Percentiles rank a stretch among this genome's conserved stretches.
Evolutionary conservation across 2,329 filamentous ascomycete species (phyloP).

Genomic region (Lojkania enalia): DNA sequence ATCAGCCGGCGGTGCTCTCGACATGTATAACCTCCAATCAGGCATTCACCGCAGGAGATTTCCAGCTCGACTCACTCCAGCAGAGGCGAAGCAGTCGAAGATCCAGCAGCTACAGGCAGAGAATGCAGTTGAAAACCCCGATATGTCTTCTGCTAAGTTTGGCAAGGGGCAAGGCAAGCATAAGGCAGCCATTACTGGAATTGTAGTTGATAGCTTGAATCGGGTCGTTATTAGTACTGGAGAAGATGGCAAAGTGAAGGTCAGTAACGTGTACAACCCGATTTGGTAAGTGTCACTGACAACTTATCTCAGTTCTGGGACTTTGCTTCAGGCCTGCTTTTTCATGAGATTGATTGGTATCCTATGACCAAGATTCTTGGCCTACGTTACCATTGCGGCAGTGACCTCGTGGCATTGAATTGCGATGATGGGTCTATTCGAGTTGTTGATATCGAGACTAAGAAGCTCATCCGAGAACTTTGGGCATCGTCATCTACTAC

Average conservation of each 20-base stretch:
- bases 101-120: slow-evolving; percentile 62
- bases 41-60: slow-evolving; percentile 86
- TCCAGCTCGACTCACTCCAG: slow-evolving; percentile 75
- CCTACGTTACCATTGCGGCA: slow-evolving; percentile 79
- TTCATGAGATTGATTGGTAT: slow-evolving; percentile 83
- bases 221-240: slow-evolving; percentile 83
- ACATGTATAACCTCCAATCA: slow-evolving; percentile 97
- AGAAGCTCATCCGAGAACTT: slow-evolving; percentile 88
- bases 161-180: slow-evolving; percentile 69
- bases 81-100: slow-evolving; percentile 78
- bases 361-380: slow-evolving; percentile 74
- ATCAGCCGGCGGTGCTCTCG: slow-evolving; percentile 78
- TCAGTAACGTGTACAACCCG: slow-evolving; percentile 27
- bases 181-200: slow-evolving; percentile 77
- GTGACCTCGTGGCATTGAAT: slow-evolving; percentile 82
- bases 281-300: not conserved
- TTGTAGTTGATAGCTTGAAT: slow-evolving; percentile 89
- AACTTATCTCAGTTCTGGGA: slow-evolving; percentile 74
- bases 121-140: slow-evolving; percentile 50
- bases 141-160: slow-evolving; percentile 45
- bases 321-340: slow-evolving; percentile 77
- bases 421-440: slow-evolving; percentile 89
- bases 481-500: slow-evolving; percentile 64
- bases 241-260: slow-evolving; percentile 86
- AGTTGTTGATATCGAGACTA: slow-evolving; percentile 87